Percentiles rank a stretch among this genome's conserved stretches.
phyloP scores from a whole-genome alignment of 2,329 filamentous ascomycete genomes.

The Ceratocystis colombiana region DNA sequence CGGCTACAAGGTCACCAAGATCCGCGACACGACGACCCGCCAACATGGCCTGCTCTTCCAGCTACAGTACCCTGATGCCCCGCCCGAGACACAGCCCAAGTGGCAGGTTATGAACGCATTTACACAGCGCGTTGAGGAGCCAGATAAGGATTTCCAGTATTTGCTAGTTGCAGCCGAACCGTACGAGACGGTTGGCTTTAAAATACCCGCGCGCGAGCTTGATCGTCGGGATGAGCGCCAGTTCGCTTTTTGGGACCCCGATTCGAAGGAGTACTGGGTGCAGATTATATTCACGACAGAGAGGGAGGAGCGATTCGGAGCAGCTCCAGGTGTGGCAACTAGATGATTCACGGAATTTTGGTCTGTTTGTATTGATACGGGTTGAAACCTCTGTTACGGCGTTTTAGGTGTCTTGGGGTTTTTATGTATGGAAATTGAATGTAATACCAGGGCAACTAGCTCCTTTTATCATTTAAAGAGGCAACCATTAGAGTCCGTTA shows the following conservation, averaged over 20 bases:
- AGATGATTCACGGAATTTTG: background rate
- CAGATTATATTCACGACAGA: slow-evolving; percentile 98
- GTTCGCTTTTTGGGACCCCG: slow-evolving; percentile 91
- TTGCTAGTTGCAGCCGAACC: slow-evolving; percentile 90
- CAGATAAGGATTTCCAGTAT: slow-evolving; percentile 91
- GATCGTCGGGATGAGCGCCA: slow-evolving; percentile 80
- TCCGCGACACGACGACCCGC: slow-evolving; percentile 74
- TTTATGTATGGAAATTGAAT: slow-evolving; percentile 12
- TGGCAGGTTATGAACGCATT: slow-evolving; percentile 97
- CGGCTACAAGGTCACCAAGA: slow-evolving; percentile 96
- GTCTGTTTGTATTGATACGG: slow-evolving; percentile 7
- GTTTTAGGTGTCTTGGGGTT: slow-evolving; percentile 3
- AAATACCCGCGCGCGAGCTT: slow-evolving; percentile 85
- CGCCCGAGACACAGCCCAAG: slow-evolving; percentile 61
- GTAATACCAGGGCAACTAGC: slow-evolving; percentile 6
- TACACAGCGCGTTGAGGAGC: slow-evolving; percentile 89
- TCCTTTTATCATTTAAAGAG: background rate
- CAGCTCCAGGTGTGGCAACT: slow-evolving; percentile 50
- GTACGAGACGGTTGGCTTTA: slow-evolving; percentile 95
- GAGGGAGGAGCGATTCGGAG: slow-evolving; percentile 77
- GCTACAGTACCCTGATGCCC: slow-evolving; percentile 88
- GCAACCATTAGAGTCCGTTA: background rate
- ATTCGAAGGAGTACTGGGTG: slow-evolving; percentile 94
- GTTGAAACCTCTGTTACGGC: slow-evolving; percentile 7
- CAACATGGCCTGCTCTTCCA: slow-evolving; percentile 93